phyloP scores from a whole-genome alignment of 78 protist genomes.

The Chrysochromulina tobinii region DNA sequence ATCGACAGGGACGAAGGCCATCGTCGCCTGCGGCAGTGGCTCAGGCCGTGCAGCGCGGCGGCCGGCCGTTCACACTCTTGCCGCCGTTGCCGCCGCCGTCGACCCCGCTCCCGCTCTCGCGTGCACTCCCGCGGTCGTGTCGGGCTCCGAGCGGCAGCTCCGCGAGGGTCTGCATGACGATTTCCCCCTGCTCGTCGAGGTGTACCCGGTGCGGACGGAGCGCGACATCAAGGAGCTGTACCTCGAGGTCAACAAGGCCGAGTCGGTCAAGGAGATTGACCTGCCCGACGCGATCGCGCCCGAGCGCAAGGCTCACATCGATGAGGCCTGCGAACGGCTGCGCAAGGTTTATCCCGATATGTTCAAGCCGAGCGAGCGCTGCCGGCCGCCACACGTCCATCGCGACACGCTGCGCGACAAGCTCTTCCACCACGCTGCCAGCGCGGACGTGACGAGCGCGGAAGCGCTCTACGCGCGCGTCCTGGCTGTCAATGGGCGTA shows the following conservation, averaged over 20 bases:
- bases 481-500: neutral
- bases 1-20: neutral
- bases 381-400: neutral
- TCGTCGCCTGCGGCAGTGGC: neutral
- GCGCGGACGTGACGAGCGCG: neutral
- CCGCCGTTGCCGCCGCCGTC: too few relatives aligned
- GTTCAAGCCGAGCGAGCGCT: neutral
- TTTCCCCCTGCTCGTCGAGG: neutral
- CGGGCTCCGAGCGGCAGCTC: too few relatives aligned
- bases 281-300: constrained; percentile 4
- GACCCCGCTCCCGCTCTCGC: too few relatives aligned
- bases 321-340: neutral
- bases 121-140: too few relatives aligned
- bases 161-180: neutral
- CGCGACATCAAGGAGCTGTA: neutral
- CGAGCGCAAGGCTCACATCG: neutral
- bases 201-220: neutral
- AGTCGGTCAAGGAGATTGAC: neutral
- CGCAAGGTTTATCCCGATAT: neutral
- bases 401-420: neutral
- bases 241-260: neutral
- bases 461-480: neutral
- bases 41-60: too few relatives aligned
- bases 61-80: too few relatives aligned
- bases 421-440: neutral